Evolutionary conservation across 1,139 yeast species (phyloP).

Genomic region (Saccharomyces pastorianus): DNA sequence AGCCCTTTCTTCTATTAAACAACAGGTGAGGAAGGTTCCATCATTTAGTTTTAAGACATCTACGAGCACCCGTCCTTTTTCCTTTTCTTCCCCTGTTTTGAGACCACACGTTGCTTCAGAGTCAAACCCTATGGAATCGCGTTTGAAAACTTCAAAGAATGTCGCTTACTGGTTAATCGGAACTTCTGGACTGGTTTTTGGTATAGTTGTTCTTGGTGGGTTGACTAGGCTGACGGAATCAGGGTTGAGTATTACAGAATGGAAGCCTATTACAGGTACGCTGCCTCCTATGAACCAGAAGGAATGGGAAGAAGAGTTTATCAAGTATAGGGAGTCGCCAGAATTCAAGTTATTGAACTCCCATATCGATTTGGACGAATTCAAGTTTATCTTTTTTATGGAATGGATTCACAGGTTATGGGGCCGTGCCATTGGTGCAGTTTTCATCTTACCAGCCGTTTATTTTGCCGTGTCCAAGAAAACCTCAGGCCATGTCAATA

Average conservation of each 20-base stretch:
- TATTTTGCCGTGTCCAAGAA: conserved; percentile 64
- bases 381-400: conserved; percentile 90
- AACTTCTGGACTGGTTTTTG: conserved; percentile 86
- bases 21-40: neutral
- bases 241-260: conserved; percentile 92
- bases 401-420: conserved; percentile 95
- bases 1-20: neutral
- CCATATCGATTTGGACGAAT: conserved; percentile 84
- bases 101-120: neutral
- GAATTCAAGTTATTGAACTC: conserved; percentile 86
- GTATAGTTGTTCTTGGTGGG: conserved; percentile 95
- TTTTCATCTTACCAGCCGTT: conserved; percentile 75
- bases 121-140: neutral
- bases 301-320: conserved; percentile 27
- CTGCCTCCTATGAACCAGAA: conserved; percentile 73
- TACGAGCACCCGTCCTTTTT: neutral
- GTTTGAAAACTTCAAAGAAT: conserved; percentile 15
- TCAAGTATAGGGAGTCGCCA: conserved; percentile 75
- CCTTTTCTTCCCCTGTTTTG: conserved; percentile 6
- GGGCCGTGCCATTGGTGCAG: conserved; percentile 84
- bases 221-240: conserved; percentile 91
- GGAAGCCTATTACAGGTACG: conserved; percentile 97
- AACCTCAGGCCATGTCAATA: conserved; percentile 61
- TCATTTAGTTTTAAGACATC: neutral
- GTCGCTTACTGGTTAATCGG: conserved; percentile 89